Conservation (phyloP, 805 yeast species). For the Teunomyces funiuensis region DNA sequence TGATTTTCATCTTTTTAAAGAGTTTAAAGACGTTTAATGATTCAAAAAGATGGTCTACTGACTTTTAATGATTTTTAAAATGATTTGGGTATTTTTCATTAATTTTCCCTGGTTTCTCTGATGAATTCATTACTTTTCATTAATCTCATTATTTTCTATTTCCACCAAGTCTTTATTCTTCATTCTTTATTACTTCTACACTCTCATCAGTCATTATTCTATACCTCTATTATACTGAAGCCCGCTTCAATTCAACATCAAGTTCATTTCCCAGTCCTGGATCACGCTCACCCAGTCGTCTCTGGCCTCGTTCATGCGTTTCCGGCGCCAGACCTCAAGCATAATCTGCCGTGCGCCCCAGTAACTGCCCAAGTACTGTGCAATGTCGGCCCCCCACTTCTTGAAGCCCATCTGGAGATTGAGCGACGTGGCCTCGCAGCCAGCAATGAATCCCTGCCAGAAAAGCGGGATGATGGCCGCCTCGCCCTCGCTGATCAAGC, state of each 20-base stretch:
- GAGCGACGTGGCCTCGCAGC: conserved; percentile 67
- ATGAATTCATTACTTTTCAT: too few relatives aligned
- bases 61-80: too few relatives aligned
- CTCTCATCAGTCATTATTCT: neutral
- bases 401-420: conserved; percentile 64
- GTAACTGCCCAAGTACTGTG: conserved; percentile 62
- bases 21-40: too few relatives aligned
- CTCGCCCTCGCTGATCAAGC: conserved; percentile 51
- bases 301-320: conserved; percentile 54
- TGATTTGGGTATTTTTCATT: too few relatives aligned
- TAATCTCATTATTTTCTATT: too few relatives aligned
- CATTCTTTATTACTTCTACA: neutral
- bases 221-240: neutral
- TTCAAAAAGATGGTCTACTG: too few relatives aligned
- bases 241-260: conserved; percentile 55
- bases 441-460: conserved; percentile 90
- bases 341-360: conserved; percentile 85
- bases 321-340: conserved; percentile 82
- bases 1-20: too few relatives aligned
- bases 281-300: conserved; percentile 80
- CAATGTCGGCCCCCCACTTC: conserved; percentile 69
- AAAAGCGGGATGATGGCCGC: conserved; percentile 72
- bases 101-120: too few relatives aligned
- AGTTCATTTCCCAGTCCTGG: conserved; percentile 81
- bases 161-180: too few relatives aligned